Conservation (phyloP, 495 filamentous ascomycete species). For the Penicillium goetzii region DNA sequence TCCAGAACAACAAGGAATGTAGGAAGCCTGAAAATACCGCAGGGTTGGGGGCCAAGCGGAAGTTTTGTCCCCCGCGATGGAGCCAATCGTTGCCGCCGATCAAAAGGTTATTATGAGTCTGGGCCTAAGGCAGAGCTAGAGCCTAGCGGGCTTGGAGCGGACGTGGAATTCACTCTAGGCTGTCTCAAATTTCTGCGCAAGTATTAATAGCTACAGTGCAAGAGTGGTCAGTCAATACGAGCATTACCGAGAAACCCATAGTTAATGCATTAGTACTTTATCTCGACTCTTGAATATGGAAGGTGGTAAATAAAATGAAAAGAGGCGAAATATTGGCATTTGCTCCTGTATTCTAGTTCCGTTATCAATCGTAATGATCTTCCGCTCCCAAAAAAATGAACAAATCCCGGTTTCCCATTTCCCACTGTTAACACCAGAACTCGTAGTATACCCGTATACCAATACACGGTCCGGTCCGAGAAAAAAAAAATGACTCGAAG, state of each 20-base stretch:
- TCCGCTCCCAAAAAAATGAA: not conserved
- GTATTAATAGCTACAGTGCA: not conserved
- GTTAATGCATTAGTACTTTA: not conserved
- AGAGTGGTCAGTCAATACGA: not conserved
- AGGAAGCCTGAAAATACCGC: conserved; percentile 20
- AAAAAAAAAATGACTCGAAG: conserved; percentile 6
- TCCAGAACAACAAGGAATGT: not conserved
- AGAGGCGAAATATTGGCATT: not conserved
- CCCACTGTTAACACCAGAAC: conserved; percentile 17
- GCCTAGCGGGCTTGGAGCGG: not conserved
- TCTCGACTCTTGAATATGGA: not conserved
- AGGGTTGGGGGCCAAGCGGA: conserved; percentile 14
- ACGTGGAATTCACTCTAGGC: not conserved
- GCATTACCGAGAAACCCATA: not conserved
- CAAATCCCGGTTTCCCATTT: conserved; percentile 1
- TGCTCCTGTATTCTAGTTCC: conserved; percentile 4
- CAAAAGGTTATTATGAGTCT: conserved; percentile 21
- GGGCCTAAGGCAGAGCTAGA: conserved; percentile 11
- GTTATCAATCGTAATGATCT: conserved; percentile 5
- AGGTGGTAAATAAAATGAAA: not conserved
- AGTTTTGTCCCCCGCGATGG: conserved; percentile 4
- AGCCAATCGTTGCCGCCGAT: conserved; percentile 12
- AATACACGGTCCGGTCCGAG: conserved; percentile 10
- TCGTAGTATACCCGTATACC: conserved; percentile 14
- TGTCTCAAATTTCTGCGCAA: conserved; percentile 1